Base-by-base conservation (phyloP, 2,329 filamentous ascomycete genomes). In the Fusarium ambrosium region DNA sequence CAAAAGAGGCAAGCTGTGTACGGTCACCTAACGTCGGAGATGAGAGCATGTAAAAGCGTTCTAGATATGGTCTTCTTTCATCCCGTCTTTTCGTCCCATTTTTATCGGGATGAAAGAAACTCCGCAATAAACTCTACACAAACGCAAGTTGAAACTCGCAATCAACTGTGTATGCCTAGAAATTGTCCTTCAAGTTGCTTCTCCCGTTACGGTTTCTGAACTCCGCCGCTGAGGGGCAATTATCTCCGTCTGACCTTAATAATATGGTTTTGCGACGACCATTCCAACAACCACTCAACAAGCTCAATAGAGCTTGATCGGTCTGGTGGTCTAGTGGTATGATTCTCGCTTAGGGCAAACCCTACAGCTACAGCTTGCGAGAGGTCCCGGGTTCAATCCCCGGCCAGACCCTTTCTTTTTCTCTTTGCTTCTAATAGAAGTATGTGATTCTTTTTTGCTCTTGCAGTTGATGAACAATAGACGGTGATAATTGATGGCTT, bases 331-430 rank as follows among this genome's bases (percentile, higher is more conserved):
- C 48, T 55, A 55, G 48, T 55, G 48, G 48, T 55, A 55, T 55
- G 48, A 55, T 55, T 55, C 48, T 55, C 48, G 48, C 48, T 55
- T 55, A 55, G 48, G 48, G 48, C 48, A 55, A 55, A 55, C 48
- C 27, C 48, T 55, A 32, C 27, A 55, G 48, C 48, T 14, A 53
- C 18, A 63, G 76, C 73, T 79, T 85, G 84, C 84, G 84, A 84
- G 83, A 85, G 84, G 84, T 84, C 84, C 83, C 83, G 84, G 82
- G 84, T 85, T 85, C 84, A 83, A 85, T 85, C 82, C 84, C 82
- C 84, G 84, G 84, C 82, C 82, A 84, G 82, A 83, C 83, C 83
- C 83, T 77, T 72, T 32, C 37, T 24, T 53, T 51, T 29, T 29
- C 1, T 4, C 2, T 29, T 0, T 29, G 1, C 2, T 29, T 29